A percentile compares a stretch with the other conserved stretches of the same genome.
Conservation (phyloP, 306 rosid species). For the Oemleria cerasiformis region DNA sequence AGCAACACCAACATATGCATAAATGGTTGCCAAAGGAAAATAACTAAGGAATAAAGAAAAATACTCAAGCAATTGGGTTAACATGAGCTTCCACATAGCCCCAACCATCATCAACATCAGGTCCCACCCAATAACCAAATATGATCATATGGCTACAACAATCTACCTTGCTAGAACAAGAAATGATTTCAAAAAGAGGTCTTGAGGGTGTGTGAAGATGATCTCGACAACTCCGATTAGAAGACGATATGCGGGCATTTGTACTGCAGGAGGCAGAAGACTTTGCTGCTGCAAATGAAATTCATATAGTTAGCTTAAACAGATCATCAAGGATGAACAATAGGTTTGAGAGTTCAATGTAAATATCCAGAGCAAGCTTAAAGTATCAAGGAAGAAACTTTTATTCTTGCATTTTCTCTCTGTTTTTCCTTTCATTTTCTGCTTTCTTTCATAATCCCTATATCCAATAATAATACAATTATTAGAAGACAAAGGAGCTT, state of each 20-base stretch:
- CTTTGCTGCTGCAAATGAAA: constrained; percentile 59
- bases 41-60: neutral
- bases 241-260: constrained; percentile 22
- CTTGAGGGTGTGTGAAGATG: constrained; percentile 32
- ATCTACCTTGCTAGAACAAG: constrained; percentile 36
- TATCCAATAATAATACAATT: neutral
- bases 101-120: constrained; percentile 92
- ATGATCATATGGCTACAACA: constrained; percentile 42
- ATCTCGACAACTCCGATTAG: constrained; percentile 27
- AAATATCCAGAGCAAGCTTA: neutral
- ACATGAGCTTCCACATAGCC: constrained; percentile 78
- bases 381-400: neutral
- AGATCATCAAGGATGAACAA: constrained; percentile 4
- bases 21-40: neutral
- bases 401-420: neutral
- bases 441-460: neutral
- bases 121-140: constrained; percentile 91
- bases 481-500: neutral
- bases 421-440: neutral
- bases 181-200: constrained; percentile 26
- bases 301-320: constrained; percentile 27
- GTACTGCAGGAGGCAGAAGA: constrained; percentile 31
- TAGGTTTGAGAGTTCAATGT: constrained; percentile 9
- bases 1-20: neutral
- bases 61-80: constrained; percentile 41